Evolutionary conservation across 2,329 filamentous ascomycete genomes (phyloP).

Genomic region (Ophiosphaerella korrae): DNA sequence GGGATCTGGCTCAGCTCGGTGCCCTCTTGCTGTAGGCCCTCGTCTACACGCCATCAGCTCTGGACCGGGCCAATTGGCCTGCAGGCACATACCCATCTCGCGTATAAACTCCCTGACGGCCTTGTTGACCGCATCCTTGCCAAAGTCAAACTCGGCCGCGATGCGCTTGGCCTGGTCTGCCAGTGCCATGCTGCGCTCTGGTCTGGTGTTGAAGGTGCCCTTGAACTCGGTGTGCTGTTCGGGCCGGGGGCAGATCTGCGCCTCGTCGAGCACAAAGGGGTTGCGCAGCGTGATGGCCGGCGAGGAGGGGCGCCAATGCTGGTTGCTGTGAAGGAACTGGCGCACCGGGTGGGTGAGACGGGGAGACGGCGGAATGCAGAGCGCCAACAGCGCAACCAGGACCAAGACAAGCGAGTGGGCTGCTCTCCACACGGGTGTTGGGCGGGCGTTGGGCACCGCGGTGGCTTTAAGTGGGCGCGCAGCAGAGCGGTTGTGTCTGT

Average conservation of each 20-base stretch:
- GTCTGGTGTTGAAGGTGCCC: conserved; percentile 43
- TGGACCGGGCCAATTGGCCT: not conserved
- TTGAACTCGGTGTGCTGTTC: conserved; percentile 32
- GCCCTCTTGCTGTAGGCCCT: conserved; percentile 78
- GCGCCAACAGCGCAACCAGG: conserved; percentile 40
- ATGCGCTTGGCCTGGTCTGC: conserved; percentile 77
- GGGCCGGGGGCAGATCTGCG: conserved; percentile 37
- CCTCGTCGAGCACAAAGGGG: conserved; percentile 30
- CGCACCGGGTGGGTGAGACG: conserved; percentile 40
- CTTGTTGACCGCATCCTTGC: conserved; percentile 75
- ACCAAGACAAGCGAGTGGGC: conserved; percentile 38
- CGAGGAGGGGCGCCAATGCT: conserved; percentile 29
- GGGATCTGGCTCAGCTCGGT: conserved; percentile 93
- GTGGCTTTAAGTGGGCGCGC: conserved; percentile 10
- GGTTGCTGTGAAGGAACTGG: conserved; percentile 30
- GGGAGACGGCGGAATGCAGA: conserved; percentile 41
- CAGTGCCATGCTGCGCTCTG: conserved; percentile 56
- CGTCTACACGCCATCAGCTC: conserved; percentile 59
- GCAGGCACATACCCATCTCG: conserved; percentile 69
- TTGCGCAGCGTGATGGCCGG: conserved; percentile 30
- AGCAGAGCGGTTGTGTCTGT: not conserved
- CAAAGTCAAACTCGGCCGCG: conserved; percentile 84
- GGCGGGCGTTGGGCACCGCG: conserved; percentile 10
- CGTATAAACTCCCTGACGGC: conserved; percentile 84
- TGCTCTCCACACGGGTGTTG: conserved; percentile 14